Base-by-base conservation (phyloP, 2,329 filamentous ascomycete genomes). In the Hypoxylon sp. region DNA sequence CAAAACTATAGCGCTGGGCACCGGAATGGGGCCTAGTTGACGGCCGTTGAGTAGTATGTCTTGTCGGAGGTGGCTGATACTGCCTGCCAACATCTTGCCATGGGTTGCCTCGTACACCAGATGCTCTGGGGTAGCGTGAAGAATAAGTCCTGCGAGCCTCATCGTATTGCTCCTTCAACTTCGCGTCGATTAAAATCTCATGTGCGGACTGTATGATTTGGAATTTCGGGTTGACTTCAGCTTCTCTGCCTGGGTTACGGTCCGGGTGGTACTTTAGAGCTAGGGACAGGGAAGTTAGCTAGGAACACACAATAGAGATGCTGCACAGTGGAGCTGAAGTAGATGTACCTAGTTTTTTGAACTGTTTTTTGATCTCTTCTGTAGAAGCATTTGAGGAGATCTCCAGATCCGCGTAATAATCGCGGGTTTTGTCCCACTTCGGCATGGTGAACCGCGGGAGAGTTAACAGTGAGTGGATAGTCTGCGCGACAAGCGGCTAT, bases 261-360 rank as follows among this genome's bases (percentile, higher is more conserved):
- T 97, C 94, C 6, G 94, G 94, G 75, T 97, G 94, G 74, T 91
- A 96, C 78, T 92, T 91, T 48, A 96, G 83, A 50, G 93, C 93
- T 93, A 3, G 23, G 19, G 9, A 21, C 29, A 21, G 50, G 39
- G 43, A 3, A 5, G 70, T 81, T 69, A 78, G 75, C 47, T 65
- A 45, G 37, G 39, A 39, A n/a, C 19, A 27, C 3, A 43, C 12
- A 8, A 41, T 41, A 46, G 58, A 65, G 29, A 51, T 67, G 41
- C 25, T 4, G 12, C 3, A 5, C 53, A 5, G 9, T 37, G n/a
- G 45, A 29, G 32, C 19, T 37, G n/a, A 34, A 46, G 29, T 50
- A 29, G 30, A n/a, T 8, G 45, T 81, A 93, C 91, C 91, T 74
- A 97, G 86, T 78, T 93, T 94, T 71, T 91, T 88, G 79, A 94